Conservation (phyloP, 1,139 yeast species). For the Pichia cactophila region DNA sequence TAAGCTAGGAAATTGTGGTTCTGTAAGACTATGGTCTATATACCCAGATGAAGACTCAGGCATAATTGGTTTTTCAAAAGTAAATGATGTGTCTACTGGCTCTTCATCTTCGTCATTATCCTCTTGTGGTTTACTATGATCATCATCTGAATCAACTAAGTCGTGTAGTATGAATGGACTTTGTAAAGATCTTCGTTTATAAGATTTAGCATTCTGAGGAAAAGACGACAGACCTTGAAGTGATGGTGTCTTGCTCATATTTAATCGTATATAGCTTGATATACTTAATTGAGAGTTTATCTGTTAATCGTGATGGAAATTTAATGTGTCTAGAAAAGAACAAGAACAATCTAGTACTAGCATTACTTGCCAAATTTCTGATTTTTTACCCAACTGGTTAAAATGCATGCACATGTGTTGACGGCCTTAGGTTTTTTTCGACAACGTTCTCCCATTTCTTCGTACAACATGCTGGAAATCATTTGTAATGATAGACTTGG, state of each 20-base stretch:
- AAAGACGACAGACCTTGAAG: neutral
- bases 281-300: no score
- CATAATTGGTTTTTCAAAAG: neutral
- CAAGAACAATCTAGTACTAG: no score
- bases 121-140: neutral
- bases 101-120: neutral
- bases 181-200: slow-evolving; percentile 14
- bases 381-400: neutral
- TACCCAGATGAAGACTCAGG: neutral
- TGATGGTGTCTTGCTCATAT: slow-evolving; percentile 3
- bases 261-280: no score
- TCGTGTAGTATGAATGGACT: slow-evolving; percentile 11
- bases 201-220: slow-evolving; percentile 4
- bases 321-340: no score
- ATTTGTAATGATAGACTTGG: slow-evolving; percentile 64
- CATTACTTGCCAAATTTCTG: neutral
- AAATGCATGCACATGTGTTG: neutral
- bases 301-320: no score
- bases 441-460: no score
- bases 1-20: neutral
- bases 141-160: slow-evolving; percentile 1
- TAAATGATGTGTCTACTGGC: neutral
- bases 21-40: neutral
- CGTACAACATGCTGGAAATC: slow-evolving; percentile 38
- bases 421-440: no score